These are phyloP conservation scores for Boletus barrowsii DNA, from an alignment of 768 basidiomycete genomes.

Conservation along the genomic window DNA sequence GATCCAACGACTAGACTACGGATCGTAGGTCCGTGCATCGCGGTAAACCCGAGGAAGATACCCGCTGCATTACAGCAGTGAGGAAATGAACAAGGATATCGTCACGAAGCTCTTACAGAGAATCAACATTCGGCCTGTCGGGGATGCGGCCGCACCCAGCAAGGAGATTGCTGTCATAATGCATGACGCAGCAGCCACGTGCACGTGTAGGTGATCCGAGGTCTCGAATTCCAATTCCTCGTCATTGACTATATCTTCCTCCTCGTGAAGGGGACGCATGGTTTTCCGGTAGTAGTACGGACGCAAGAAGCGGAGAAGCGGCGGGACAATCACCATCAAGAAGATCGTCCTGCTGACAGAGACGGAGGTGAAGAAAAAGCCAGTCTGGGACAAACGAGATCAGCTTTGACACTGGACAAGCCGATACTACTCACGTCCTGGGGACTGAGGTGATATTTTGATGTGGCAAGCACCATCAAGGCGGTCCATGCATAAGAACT, in stretches of 20 bases:
- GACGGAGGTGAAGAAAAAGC: conserved; percentile 21
- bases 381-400: conserved; percentile 19
- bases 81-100: neutral
- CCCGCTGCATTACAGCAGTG: conserved; percentile 11
- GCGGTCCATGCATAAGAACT: conserved; percentile 8
- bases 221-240: conserved; percentile 1
- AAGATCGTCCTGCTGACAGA: conserved; percentile 16
- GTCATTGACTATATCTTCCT: neutral
- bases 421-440: conserved; percentile 16
- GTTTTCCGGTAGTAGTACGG: conserved; percentile 20
- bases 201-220: conserved; percentile 29
- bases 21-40: conserved; percentile 17
- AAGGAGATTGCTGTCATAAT: conserved; percentile 9
- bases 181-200: conserved; percentile 23
- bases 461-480: conserved; percentile 26
- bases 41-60: conserved; percentile 13
- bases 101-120: conserved; percentile 8
- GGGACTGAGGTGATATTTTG: conserved; percentile 27
- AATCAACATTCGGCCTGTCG: conserved; percentile 3
- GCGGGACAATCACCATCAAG: conserved; percentile 21
- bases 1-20: conserved; percentile 26
- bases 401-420: neutral
- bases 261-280: neutral
- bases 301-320: conserved; percentile 24
- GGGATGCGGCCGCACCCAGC: conserved; percentile 10